These are phyloP conservation scores for Lactarius sanguifluus DNA, from an alignment of 768 basidiomycete genomes.

Conservation along the genomic window DNA sequence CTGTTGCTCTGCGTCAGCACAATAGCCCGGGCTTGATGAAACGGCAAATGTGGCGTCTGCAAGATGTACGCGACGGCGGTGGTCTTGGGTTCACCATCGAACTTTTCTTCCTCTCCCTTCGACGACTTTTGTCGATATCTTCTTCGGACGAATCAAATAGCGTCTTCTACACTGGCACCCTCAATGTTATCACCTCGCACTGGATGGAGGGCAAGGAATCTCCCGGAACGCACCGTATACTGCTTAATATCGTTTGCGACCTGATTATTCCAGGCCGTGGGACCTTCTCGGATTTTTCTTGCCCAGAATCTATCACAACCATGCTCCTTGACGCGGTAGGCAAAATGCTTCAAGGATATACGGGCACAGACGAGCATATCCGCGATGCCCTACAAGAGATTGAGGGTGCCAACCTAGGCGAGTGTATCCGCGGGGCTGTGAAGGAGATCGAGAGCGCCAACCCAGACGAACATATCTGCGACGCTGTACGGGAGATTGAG, in stretches of 20 bases:
- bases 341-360: not conserved
- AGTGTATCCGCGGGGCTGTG: too few species aligned
- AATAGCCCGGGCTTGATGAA: not conserved
- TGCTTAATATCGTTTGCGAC: slow-evolving; percentile 12
- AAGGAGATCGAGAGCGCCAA: not conserved
- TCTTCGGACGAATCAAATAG: not conserved
- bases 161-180: not conserved
- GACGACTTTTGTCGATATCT: not conserved
- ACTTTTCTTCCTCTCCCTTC: slow-evolving; percentile 10
- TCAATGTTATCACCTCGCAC: not conserved
- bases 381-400: not conserved
- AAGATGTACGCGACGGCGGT: slow-evolving; percentile 3
- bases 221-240: slow-evolving; percentile 1
- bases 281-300: slow-evolving; percentile 4
- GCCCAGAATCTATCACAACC: not conserved
- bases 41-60: slow-evolving; percentile 12
- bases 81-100: slow-evolving; percentile 5
- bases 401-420: not conserved
- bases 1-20: not conserved
- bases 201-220: not conserved
- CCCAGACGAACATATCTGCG: too few species aligned
- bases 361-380: not conserved
- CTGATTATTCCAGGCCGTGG: slow-evolving; percentile 9
- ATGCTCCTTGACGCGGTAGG: not conserved
- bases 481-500: too few species aligned